Evolutionary conservation across 495 filamentous ascomycete species (phyloP), one percentile per base, ranked within the genome.

Genomic region (Astrothelium subdiscretum): DNA sequence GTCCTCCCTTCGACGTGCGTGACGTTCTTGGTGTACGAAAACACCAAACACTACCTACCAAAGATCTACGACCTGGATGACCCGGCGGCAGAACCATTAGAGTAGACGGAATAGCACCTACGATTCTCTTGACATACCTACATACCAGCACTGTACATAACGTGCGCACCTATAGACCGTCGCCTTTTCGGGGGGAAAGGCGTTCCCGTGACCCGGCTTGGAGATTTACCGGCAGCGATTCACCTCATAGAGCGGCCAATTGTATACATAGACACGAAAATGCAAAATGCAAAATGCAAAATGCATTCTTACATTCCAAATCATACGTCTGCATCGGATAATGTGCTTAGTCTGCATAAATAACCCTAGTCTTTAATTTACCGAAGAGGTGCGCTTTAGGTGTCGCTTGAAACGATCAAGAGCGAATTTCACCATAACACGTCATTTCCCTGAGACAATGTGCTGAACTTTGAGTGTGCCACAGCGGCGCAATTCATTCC

Each of bases 1-100:
- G 94, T 97, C 52, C 72, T 98, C 71, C 94, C 94, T 15, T 90
- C 90, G 59, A 97, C 92, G 15, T 96, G 94, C 83, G 89, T 96
- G 44, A 97, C 92, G n/a, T 97, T 98, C 71, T 73, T 98, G 67
- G 91, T 97, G 54, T 97, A 97, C 75, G 94, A 98, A 78, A 97
- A 97, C 75, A 86, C 84, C 60, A 92, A 85, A 76, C 78, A 77
- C 63, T 86, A 86, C 72, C 69, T 89, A 27, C 84, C 85, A 44
- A 31, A 63, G 24, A 18, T 70, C 10, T 68, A 63, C 62, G 48
- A 59, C 52, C 57, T 29, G 20, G 48, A 54, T 3, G 48, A 29
- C 10, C 8, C 48, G 24, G 48, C 48, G 29, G 48, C 11, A 54
- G 43, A 48, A 48, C 6, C 11, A 54, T n/a, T 54, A 54, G 48